Percentiles rank a stretch among this genome's conserved stretches.
Conservation (phyloP, 129 eudicot genomes). For the Logfia minima region DNA sequence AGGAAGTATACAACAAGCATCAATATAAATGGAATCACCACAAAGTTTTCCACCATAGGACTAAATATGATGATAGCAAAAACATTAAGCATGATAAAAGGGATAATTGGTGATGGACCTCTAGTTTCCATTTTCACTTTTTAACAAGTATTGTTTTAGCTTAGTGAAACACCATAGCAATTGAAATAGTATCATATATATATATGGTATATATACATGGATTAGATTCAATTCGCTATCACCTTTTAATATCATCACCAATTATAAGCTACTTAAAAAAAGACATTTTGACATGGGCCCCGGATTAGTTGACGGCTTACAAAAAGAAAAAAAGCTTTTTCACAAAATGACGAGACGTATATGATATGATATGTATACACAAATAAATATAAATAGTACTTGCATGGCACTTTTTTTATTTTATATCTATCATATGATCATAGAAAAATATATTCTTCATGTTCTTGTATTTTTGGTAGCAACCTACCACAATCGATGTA, state of each 20-base stretch:
- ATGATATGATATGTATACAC: neutral
- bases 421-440: conserved; percentile 9
- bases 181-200: neutral
- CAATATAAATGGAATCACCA: conserved; percentile 36
- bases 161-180: conserved; percentile 25
- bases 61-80: conserved; percentile 47
- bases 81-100: conserved; percentile 48
- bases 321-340: conserved; percentile 8
- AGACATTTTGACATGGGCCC: conserved; percentile 20
- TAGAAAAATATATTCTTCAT: neutral
- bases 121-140: conserved; percentile 38
- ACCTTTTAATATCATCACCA: neutral
- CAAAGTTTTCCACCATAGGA: conserved; percentile 36
- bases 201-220: neutral
- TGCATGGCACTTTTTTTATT: conserved; percentile 29
- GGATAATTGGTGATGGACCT: conserved; percentile 68
- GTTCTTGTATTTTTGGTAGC: conserved; percentile 28
- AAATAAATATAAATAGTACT: neutral
- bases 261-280: neutral
- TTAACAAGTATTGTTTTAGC: neutral
- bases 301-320: conserved; percentile 15
- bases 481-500: neutral
- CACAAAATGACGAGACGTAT: conserved; percentile 16
- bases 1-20: conserved; percentile 24
- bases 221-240: neutral